Evolutionary conservation across 768 basidiomycete species (phyloP), one percentile per base, ranked within the genome.

Genomic region (Podaxis sp.): DNA sequence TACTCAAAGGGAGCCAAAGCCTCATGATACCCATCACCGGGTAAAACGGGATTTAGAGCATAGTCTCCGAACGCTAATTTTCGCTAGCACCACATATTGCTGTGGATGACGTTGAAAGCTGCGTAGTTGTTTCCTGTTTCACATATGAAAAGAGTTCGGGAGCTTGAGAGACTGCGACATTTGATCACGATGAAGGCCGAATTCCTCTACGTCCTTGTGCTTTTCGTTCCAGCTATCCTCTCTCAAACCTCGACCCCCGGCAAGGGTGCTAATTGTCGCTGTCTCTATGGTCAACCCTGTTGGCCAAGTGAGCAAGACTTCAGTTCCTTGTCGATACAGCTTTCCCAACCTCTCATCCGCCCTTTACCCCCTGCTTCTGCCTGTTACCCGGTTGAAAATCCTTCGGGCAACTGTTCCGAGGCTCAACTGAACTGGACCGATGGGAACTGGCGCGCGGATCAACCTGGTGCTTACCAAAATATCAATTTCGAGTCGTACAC

Each of bases 221-320:
- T n/a, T 19, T 46, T 46, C 19, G 5, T n/a, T 46, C 44, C 44
- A 46, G 15, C 17, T 46, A 46, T 44, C 15, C 44, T 46, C 44
- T 15, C 44, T 19, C 44, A 46, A 46, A 17, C 17, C 44, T 19
- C n/a, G 13, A 46, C 22, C 24, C 24, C 22, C 22, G 2, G 13
- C 9, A 24, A 12, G 7, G 51, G n/a, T 22, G 13, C 28, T 26
- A 22, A 26, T 13, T 30, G 26, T 28, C 51, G 26, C 22, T 82
- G 80, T 66, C 70, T 80, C 5, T 79, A 72, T 36, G 74, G 75
- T 2, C 69, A 81, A 28, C 5, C 70, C 0, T 84, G 81, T 67
- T 83, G 81, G 80, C 82, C 82, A 2, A 72, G 68, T 19, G 52
- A 69, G 0, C 49, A 69, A 2, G 69, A 54, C 1, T 46, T 46